phyloP scores from a whole-genome alignment of 75 land plant genomes.

The Chamaecyparis obtusa region DNA sequence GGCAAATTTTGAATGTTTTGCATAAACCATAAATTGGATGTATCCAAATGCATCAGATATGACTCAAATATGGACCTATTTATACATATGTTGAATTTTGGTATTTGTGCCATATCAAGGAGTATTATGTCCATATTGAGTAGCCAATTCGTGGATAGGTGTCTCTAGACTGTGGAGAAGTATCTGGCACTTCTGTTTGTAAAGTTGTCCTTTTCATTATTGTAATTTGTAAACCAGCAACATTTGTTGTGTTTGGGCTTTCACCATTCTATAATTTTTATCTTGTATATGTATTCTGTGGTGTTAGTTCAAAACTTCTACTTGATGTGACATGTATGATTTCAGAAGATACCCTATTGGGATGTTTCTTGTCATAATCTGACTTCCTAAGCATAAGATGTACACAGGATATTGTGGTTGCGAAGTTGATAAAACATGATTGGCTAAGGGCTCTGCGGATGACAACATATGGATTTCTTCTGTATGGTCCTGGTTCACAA shows the following conservation, averaged over 20 bases:
- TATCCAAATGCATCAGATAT: too few relatives aligned
- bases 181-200: not conserved
- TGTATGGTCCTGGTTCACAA: constrained; percentile 85
- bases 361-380: not conserved
- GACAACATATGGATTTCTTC: constrained; percentile 77
- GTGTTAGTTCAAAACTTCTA: not conserved
- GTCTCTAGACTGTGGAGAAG: too few relatives aligned
- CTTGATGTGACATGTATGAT: not conserved
- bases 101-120: too few relatives aligned
- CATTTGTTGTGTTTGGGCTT: not conserved
- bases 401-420: constrained; percentile 25
- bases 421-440: constrained; percentile 45
- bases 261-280: too few relatives aligned
- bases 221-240: not conserved
- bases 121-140: too few relatives aligned
- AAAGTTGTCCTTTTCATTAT: not conserved
- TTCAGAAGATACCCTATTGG: not conserved
- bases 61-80: too few relatives aligned
- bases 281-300: not conserved
- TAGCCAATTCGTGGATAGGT: too few relatives aligned
- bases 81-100: too few relatives aligned
- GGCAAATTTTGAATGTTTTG: too few relatives aligned
- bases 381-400: not conserved
- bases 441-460: constrained; percentile 82
- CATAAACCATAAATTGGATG: too few relatives aligned